A percentile compares a stretch with the other conserved stretches of the same genome.
These are phyloP conservation scores for Symmetrospora coprosmae DNA, from an alignment of 768 basidiomycete genomes.

Conservation along the genomic window DNA sequence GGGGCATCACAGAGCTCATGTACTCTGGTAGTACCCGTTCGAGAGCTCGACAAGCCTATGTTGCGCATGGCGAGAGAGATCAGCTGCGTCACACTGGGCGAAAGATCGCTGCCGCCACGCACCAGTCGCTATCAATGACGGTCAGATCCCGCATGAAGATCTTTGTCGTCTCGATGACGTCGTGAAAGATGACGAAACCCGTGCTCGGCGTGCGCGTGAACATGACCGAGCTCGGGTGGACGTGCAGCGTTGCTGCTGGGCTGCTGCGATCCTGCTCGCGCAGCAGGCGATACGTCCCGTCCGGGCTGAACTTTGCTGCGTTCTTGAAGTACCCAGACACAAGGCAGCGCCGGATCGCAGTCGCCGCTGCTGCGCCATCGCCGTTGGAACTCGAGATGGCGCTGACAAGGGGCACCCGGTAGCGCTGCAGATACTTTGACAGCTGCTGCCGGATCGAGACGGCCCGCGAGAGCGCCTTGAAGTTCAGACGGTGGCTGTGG, in stretches of 20 bases:
- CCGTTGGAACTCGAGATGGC: conserved; percentile 63
- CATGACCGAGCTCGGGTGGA: conserved; percentile 84
- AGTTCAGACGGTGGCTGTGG: conserved; percentile 77
- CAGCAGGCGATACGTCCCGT: conserved; percentile 83
- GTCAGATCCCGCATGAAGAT: conserved; percentile 84
- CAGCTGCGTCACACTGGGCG: not conserved
- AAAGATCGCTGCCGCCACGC: not conserved
- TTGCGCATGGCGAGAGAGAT: not conserved
- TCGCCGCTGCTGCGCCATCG: conserved; percentile 63
- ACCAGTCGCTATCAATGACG: conserved; percentile 92
- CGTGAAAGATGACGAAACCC: conserved; percentile 62
- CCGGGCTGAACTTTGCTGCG: conserved; percentile 74
- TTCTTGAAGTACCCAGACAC: conserved; percentile 90
- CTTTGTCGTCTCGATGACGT: conserved; percentile 75
- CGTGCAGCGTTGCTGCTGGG: conserved; percentile 66
- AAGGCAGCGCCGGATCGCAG: conserved; percentile 71
- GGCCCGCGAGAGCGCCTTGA: conserved; percentile 82
- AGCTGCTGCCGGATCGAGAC: conserved; percentile 90
- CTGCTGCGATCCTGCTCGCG: too few species aligned
- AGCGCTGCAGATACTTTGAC: conserved; percentile 85
- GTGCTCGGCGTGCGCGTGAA: conserved; percentile 82
- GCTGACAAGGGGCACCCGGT: conserved; percentile 63
- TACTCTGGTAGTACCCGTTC: conserved; percentile 12
- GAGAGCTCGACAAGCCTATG: conserved; percentile 21
- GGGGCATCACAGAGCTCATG: not conserved